Evolutionary conservation across 1,284 basidiomycete genomes (phyloP).

Genomic region (Melampsora occidentalis): DNA sequence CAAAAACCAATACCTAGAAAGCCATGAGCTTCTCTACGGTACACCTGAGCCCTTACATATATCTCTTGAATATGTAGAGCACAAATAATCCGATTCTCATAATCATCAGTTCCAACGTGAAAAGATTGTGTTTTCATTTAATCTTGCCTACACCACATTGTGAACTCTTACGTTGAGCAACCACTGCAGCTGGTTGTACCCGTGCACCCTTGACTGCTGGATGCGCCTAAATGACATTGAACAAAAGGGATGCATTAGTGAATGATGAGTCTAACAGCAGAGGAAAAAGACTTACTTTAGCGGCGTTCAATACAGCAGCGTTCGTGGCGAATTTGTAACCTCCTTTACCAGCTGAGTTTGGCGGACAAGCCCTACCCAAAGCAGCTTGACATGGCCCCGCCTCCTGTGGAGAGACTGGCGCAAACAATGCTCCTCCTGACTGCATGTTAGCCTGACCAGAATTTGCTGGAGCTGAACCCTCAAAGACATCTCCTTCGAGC

Average conservation of each 20-base stretch:
- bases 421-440: slow-evolving; percentile 17
- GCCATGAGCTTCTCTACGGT: too few relatives aligned
- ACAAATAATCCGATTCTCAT: too few relatives aligned
- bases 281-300: background rate
- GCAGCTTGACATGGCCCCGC: background rate
- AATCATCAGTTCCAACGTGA: too few relatives aligned
- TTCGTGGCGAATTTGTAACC: background rate
- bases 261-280: background rate
- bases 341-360: background rate
- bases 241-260: too few relatives aligned
- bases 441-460: background rate
- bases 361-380: slow-evolving; percentile 33
- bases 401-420: background rate
- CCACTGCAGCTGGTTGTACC: background rate
- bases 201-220: background rate
- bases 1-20: too few relatives aligned
- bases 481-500: slow-evolving; percentile 33
- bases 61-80: too few relatives aligned
- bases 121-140: too few relatives aligned
- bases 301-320: background rate
- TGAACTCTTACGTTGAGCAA: background rate
- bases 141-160: background rate
- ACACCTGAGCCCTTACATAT: too few relatives aligned
- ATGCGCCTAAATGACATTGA: background rate
- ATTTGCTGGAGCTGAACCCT: slow-evolving; percentile 4